Base-by-base conservation (phyloP, 1,284 basidiomycete genomes). In the Tausonia pullulans region DNA sequence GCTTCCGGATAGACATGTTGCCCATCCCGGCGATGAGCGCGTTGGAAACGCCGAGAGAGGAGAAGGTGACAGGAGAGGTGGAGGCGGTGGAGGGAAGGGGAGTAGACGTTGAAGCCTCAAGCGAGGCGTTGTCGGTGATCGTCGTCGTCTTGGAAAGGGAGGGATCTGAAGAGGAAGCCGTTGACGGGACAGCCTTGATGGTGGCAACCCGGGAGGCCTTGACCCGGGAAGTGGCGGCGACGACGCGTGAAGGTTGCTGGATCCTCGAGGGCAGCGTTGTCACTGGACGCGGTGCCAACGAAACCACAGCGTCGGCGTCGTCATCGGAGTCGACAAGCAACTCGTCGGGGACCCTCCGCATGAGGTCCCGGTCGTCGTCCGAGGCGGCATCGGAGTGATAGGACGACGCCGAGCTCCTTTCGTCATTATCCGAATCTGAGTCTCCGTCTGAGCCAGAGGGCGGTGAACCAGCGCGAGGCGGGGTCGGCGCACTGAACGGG, bases 1-100 rank as follows among this genome's bases (percentile, higher is more conserved):
- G 95, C 2, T 78, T 76, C 55, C 81, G 81, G 70, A 98, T 98
- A 14, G 90, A 89, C 83, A 98, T 91, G 43, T 83, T 81, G 27
- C 79, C 79, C 55, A 98, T 81, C 1, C 90, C 85, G 11, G 79
- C 74, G 54, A 87, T 83, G 27, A 98, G 80, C 4, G 83, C 79
- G 2, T 81, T 75, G 0, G 88, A 88, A 62, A 97, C 82, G 4
- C 88, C 90, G 60, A 98, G 80, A 0, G 83, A 81, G 41, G 77
- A 75, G 69, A 93, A 95, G 0, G 77, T 72, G 0, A 82, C 78
- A 45, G 77, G 74, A 66, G 87, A 88, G 13, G 58, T 62, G 0
- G 60, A 48, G 6, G 53, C 13, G 13, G 61, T 27, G 41, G 77
- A 75, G 69, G 92, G 95, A 0, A 76, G 72, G 0, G 82, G 78